These are phyloP conservation scores for Ophiosphaerella narmari DNA, from an alignment of 2,329 filamentous ascomycete species.

Conservation along the genomic window DNA sequence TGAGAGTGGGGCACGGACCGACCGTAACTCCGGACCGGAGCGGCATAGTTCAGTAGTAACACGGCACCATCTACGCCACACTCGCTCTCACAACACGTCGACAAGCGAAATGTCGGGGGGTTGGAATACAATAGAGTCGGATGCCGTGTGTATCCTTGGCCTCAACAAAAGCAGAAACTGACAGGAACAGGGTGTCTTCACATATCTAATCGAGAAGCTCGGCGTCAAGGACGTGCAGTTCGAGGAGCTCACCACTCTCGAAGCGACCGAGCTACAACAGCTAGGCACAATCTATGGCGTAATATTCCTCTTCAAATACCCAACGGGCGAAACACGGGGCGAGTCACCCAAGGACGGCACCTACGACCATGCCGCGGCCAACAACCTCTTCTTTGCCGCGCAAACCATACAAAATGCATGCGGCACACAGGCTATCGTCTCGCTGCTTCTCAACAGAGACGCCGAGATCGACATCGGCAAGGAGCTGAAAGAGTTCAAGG, in stretches of 20 bases:
- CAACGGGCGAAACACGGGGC: slow-evolving; percentile 68
- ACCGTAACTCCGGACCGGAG: slow-evolving; percentile 19
- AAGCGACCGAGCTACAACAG: slow-evolving; percentile 71
- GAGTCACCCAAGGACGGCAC: slow-evolving; percentile 76
- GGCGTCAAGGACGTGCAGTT: slow-evolving; percentile 95
- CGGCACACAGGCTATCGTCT: slow-evolving; percentile 92
- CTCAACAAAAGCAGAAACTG: slow-evolving; percentile 4
- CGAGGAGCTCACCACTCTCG: slow-evolving; percentile 90
- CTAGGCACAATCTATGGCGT: slow-evolving; percentile 78
- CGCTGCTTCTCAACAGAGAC: slow-evolving; percentile 85
- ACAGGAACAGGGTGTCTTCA: slow-evolving; percentile 80
- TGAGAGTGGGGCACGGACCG: slow-evolving; percentile 10
- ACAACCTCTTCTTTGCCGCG: slow-evolving; percentile 87
- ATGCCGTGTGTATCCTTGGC: slow-evolving; percentile 70
- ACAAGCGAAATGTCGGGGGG: slow-evolving; percentile 21
- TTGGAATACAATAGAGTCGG: slow-evolving; percentile 46
- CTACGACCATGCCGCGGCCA: slow-evolving; percentile 76
- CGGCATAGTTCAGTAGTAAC: slow-evolving; percentile 8
- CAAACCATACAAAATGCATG: slow-evolving; percentile 99
- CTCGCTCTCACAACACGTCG: background rate
- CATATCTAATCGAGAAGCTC: slow-evolving; percentile 88
- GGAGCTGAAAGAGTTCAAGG: slow-evolving; percentile 76
- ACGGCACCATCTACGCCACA: slow-evolving; percentile 10
- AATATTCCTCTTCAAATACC: slow-evolving; percentile 99
- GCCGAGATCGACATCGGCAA: slow-evolving; percentile 72